phyloP scores from a whole-genome alignment of 2,329 filamentous ascomycete species.

The Trichoderma oligosporum region DNA sequence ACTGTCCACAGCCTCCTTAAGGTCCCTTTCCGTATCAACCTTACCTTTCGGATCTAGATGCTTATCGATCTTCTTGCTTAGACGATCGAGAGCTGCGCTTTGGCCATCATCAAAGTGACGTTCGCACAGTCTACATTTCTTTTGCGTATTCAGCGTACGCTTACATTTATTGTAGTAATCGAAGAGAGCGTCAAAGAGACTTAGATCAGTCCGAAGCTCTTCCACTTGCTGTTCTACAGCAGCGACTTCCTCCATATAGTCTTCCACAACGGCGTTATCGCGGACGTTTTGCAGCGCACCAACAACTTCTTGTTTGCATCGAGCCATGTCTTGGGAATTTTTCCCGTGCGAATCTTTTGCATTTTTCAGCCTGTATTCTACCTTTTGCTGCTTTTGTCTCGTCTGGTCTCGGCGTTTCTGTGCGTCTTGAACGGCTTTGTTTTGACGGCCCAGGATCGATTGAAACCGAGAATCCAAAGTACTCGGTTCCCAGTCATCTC shows the following conservation, averaged over 20 bases:
- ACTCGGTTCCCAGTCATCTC: constrained; percentile 62
- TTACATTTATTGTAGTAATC: constrained; percentile 70
- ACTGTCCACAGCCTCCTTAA: constrained; percentile 49
- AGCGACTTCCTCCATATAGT: constrained; percentile 50
- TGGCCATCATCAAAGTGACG: constrained; percentile 62
- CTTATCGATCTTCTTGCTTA: constrained; percentile 64
- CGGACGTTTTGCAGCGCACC: constrained; percentile 45
- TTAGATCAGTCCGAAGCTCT: constrained; percentile 61
- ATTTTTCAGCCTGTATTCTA: constrained; percentile 68
- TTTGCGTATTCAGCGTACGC: constrained; percentile 60
- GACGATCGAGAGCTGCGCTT: constrained; percentile 54
- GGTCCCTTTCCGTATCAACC: constrained; percentile 56
- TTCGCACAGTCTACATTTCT: constrained; percentile 73
- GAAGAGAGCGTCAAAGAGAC: constrained; percentile 64
- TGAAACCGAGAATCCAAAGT: constrained; percentile 71
- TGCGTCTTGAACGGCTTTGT: constrained; percentile 56
- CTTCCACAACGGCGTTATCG: constrained; percentile 47
- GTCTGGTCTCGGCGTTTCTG: constrained; percentile 67
- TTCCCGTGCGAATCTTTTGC: constrained; percentile 61
- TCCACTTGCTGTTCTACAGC: constrained; percentile 56
- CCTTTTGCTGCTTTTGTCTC: constrained; percentile 68
- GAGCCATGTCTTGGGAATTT: constrained; percentile 58
- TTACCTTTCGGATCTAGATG: constrained; percentile 60
- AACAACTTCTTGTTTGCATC: constrained; percentile 56
- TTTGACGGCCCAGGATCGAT: constrained; percentile 54